Base-by-base conservation (phyloP, 176 grass and related monocot genomes). In the Carex cristatella region DNA sequence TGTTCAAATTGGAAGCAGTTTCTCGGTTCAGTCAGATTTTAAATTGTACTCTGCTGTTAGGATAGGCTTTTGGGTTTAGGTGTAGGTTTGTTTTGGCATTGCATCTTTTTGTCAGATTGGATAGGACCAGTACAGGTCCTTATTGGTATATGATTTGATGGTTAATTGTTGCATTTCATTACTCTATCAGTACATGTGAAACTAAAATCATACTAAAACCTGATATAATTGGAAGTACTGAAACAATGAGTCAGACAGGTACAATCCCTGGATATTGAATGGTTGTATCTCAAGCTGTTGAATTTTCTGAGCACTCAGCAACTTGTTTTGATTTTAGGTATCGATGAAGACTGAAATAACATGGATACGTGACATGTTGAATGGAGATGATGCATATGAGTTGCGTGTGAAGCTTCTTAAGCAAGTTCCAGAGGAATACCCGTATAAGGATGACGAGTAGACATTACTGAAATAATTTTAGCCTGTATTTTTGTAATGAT, bases 261-360 rank as follows among this genome's bases (percentile, higher is more conserved):
- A 12, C 58, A 18, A 7, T 76, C 37, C 67, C 67, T 42, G 35
- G 15, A 70, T 38, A 44, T 42, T 40, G 14, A 70, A 42, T 65
- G 6, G 27, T 65, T 65, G 10, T 70, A 70, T 70, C 13, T 37
- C 66, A 69, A 69, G 66, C 33, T 69, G 30, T 38, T 37, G 33
- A 5, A 38, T 7, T 2, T 38, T 38, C 12, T 38, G 66, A 40
- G 33, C 66, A 38, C 66, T 69, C 37, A 46, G 37, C 35, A 40
- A 15, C 67, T 70, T 16, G 2, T 31, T 16, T 32, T 81, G 55
- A 19, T 89, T 72, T 18, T 80, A 98, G 96, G 96, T 98, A 8
- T 98, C 93, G 10, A 95, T 95, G 91, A 98, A 95, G 91, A 95
- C 93, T 3, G 96, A 98, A 85, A 89, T 98, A 46, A 98, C 93